Percentiles rank a stretch among this genome's conserved stretches.
Conservation (phyloP, 139 green algal species). For the Parachlorella kessleri region DNA sequence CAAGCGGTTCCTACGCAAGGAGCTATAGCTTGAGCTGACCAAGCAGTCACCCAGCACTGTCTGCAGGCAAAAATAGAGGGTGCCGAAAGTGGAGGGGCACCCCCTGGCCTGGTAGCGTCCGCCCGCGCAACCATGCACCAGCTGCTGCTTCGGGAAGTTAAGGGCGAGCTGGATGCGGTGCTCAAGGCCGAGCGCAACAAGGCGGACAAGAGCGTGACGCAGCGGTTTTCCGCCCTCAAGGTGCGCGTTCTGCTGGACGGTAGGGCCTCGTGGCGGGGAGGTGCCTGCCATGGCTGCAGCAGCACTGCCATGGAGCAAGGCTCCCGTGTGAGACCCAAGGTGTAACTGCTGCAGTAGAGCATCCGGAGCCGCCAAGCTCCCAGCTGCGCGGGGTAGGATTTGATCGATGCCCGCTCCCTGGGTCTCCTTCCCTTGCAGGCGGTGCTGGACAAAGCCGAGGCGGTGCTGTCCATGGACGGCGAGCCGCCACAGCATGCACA, state of each 20-base stretch:
- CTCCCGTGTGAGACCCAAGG: no score
- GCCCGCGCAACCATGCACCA: conserved; percentile 33
- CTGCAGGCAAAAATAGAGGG: conserved; percentile 48
- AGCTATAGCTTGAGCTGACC: no score
- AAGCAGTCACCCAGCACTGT: background rate
- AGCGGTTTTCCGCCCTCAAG: conserved; percentile 34
- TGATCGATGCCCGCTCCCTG: no score
- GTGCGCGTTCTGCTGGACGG: background rate
- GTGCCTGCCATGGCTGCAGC: no score
- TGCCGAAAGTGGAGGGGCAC: conserved; percentile 51
- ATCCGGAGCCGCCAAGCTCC: no score
- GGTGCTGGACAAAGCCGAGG: conserved; percentile 61
- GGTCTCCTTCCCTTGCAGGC: conserved; percentile 26
- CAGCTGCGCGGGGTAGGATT: no score
- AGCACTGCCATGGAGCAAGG: no score
- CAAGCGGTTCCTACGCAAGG: no score
- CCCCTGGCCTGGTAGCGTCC: conserved; percentile 19
- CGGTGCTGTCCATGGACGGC: conserved; percentile 26
- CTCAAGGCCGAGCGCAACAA: conserved; percentile 33
- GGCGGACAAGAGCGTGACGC: conserved; percentile 35
- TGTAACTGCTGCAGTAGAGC: no score
- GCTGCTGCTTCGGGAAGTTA: conserved; percentile 40
- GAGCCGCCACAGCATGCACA: conserved; percentile 17
- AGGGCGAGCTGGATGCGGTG: conserved; percentile 48
- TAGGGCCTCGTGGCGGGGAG: no score